Evolutionary conservation across 495 filamentous ascomycete genomes (phyloP), one percentile per base, ranked within the genome.

Genomic region (Aspergillus biplanus): DNA sequence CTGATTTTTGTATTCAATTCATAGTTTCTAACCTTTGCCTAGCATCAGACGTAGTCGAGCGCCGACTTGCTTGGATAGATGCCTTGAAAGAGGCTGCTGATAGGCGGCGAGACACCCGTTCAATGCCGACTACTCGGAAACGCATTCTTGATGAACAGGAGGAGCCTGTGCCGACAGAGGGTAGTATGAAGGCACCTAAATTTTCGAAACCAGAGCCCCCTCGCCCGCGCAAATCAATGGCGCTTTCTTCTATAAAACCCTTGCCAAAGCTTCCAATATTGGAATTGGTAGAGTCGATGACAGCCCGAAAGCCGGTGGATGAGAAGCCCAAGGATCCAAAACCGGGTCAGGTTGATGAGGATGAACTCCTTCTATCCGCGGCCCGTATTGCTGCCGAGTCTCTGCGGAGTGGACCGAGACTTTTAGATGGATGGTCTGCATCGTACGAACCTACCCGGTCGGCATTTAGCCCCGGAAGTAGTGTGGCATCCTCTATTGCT

Each of bases 351-450:
- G 64, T 81, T 46, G 78, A 81, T 33, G 73, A 79, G 60, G 79
- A 81, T 48, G 79, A 81, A 57, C 62, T 81, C 7, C 69, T 79
- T 11, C 67, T 81, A 4, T 76, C 73, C 27, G 72, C 75, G 7
- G 79, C 79, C 11, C 78, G 79, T 4, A 81, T 81, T 16, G 73
- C 74, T 31, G 78, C 78, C 15, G 76, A 81, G 65, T 70, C 75
- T 12, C 53, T 81, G 7, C 66, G 74, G 34, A 76, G 63, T 15
- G 79, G 79, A 4, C 77, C 76, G 8, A 71, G 65, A 11, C 68
- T 80, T 35, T 64, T 74, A 7, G 75, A 77, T 33, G 59, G 48
- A 7, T 69, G 44, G 44, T 63, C 69, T n/a, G 35, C 62, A n/a
- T 56, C 67, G 11, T 65, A 61, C 44, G 67, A 71, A 33, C 62